These are phyloP conservation scores for Russula olivacea DNA, from an alignment of 768 basidiomycete species.

Conservation along the genomic window DNA sequence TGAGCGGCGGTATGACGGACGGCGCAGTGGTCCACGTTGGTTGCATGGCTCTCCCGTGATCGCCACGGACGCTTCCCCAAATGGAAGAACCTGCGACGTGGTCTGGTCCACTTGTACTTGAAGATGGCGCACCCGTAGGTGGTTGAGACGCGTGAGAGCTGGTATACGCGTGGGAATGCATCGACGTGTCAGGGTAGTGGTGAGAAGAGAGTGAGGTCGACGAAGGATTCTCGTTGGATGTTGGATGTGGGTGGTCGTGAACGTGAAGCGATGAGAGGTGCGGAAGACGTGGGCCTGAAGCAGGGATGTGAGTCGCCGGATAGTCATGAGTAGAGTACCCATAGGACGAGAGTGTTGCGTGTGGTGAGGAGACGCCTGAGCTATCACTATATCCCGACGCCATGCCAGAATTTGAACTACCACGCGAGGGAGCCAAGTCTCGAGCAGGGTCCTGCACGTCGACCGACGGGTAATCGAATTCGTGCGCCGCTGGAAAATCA, in stretches of 20 bases:
- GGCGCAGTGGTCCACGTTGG: constrained; percentile 11
- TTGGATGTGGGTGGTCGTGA: constrained; percentile 16
- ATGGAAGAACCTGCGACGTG: constrained; percentile 5
- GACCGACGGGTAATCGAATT: constrained; percentile 37
- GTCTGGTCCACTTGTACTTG: constrained; percentile 13
- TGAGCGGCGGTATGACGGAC: constrained; percentile 16
- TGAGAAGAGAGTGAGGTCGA: constrained; percentile 13
- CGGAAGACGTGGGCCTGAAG: constrained; percentile 21
- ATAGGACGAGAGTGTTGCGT: constrained; percentile 13
- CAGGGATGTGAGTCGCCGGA: constrained; percentile 18
- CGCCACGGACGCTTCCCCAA: constrained; percentile 15
- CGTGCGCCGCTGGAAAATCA: constrained; percentile 21
- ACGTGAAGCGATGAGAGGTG: constrained; percentile 22
- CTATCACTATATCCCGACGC: constrained; percentile 22
- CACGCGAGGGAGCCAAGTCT: constrained; percentile 27
- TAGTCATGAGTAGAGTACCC: constrained; percentile 21
- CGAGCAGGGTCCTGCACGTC: constrained; percentile 31
- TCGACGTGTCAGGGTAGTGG: constrained; percentile 14
- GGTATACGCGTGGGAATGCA: constrained; percentile 19
- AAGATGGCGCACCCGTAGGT: constrained; percentile 2
- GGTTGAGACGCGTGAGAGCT: constrained; percentile 15
- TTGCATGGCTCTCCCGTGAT: constrained; percentile 14
- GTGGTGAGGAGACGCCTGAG: constrained; percentile 20
- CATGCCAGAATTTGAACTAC: constrained; percentile 24
- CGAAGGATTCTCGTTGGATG: constrained; percentile 8